Conservation (phyloP, 495 filamentous ascomycete genomes). For the Hypoxylon subgilvum region DNA sequence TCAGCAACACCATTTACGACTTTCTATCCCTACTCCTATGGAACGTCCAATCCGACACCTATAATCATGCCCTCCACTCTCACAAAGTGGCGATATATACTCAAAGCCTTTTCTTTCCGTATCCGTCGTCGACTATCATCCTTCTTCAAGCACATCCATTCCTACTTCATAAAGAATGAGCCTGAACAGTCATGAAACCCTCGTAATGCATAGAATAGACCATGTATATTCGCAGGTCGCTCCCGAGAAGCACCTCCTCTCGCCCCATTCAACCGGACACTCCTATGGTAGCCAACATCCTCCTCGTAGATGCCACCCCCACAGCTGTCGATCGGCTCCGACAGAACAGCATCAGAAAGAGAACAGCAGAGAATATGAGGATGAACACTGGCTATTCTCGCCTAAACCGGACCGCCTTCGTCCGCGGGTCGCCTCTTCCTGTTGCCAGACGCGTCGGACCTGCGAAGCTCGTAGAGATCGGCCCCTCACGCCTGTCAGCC, state of each 20-base stretch:
- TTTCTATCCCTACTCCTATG: not conserved
- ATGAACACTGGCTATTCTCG: slow-evolving; percentile 27
- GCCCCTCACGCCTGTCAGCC: slow-evolving; percentile 29
- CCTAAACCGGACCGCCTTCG: slow-evolving; percentile 1
- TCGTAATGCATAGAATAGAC: slow-evolving; percentile 20
- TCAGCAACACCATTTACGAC: slow-evolving; percentile 6
- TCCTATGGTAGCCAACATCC: slow-evolving; percentile 8
- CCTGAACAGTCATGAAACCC: slow-evolving; percentile 20
- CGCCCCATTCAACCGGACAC: slow-evolving; percentile 25
- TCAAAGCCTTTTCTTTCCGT: slow-evolving; percentile 26
- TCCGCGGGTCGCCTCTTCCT: slow-evolving; percentile 14
- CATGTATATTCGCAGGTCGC: slow-evolving; percentile 12
- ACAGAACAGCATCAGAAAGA: slow-evolving; percentile 34
- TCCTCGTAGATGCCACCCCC: slow-evolving; percentile 29
- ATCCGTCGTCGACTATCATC: slow-evolving; percentile 17
- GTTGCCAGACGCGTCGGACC: slow-evolving; percentile 14
- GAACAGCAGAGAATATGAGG: slow-evolving; percentile 38
- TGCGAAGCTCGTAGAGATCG: slow-evolving; percentile 24
- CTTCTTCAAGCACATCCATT: slow-evolving; percentile 18
- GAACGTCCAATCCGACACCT: slow-evolving; percentile 5
- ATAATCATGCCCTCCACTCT: slow-evolving; percentile 18
- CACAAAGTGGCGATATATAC: slow-evolving; percentile 28
- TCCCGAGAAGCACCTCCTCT: slow-evolving; percentile 12
- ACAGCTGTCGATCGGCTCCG: slow-evolving; percentile 33
- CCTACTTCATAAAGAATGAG: slow-evolving; percentile 17